Evolutionary conservation across 2,329 filamentous ascomycete species (phyloP).

Genomic region (Phoma herbarum): DNA sequence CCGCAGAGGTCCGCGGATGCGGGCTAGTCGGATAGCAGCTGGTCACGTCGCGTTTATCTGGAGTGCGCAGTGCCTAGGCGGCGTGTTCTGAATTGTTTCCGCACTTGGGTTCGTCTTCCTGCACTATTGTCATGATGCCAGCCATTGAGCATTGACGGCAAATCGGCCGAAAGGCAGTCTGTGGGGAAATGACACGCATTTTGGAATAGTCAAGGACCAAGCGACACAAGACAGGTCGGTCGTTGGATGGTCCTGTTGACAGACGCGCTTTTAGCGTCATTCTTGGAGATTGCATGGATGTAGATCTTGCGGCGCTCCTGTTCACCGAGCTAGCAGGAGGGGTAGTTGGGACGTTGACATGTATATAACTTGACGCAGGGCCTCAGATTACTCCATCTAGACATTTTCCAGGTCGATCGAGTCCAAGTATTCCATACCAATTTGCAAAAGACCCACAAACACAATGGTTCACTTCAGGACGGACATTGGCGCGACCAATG

Average conservation of each 20-base stretch:
- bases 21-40: constrained; percentile 25
- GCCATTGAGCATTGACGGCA: constrained; percentile 10
- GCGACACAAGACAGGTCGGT: constrained; percentile 8
- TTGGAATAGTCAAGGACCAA: not conserved
- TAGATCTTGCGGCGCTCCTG: constrained; percentile 22
- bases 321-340: constrained; percentile 25
- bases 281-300: constrained; percentile 7
- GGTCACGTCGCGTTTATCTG: constrained; percentile 19
- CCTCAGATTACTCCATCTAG: not conserved
- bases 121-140: constrained; percentile 7
- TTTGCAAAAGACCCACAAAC: not conserved
- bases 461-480: constrained; percentile 46
- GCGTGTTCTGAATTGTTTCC: constrained; percentile 22
- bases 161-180: constrained; percentile 27
- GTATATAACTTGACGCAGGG: constrained; percentile 26
- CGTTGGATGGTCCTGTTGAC: constrained; percentile 3
- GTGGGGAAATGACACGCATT: constrained; percentile 6
- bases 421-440: not conserved
- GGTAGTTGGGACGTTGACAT: constrained; percentile 25
- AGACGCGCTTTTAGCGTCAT: constrained; percentile 5
- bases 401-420: constrained; percentile 1
- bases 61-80: constrained; percentile 4
- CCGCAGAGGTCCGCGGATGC: constrained; percentile 29
- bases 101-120: constrained; percentile 9
- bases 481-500: constrained; percentile 42